Evolutionary conservation across 169 alveolate genomes (phyloP).

Genomic region (Eimeria maxima): DNA sequence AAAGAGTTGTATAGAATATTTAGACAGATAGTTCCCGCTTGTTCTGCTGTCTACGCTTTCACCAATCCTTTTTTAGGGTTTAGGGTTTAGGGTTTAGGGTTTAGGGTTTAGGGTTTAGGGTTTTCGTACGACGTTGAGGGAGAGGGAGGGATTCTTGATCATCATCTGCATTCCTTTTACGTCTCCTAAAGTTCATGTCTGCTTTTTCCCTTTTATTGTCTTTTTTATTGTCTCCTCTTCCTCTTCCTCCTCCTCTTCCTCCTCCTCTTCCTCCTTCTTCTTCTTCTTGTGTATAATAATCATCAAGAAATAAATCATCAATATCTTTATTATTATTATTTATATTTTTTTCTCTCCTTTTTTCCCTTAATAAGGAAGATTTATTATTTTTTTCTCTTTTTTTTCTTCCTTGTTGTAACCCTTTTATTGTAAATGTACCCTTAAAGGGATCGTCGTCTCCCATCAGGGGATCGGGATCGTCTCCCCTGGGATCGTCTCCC

Average conservation of each 20-base stretch:
- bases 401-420: not conserved
- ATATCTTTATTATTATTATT: too few species aligned
- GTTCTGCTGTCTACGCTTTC: too few species aligned
- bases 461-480: not conserved
- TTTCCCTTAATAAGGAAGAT: not conserved
- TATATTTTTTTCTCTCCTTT: not conserved
- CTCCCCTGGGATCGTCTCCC: too few species aligned
- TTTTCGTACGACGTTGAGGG: too few species aligned
- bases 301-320: not conserved
- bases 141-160: too few species aligned
- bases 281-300: not conserved
- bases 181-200: not conserved
- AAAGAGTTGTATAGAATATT: too few species aligned
- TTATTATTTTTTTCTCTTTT: not conserved
- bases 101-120: not conserved
- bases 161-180: too few species aligned
- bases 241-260: too few species aligned
- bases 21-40: too few species aligned
- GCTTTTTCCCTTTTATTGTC: not conserved
- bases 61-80: too few species aligned
- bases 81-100: conserved; percentile 24
- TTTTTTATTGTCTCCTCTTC: too few species aligned
- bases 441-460: not conserved
- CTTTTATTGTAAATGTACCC: not conserved
- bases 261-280: too few species aligned